Conservation (phyloP, 176 grass and related monocot species). For the Avena atlantica region DNA sequence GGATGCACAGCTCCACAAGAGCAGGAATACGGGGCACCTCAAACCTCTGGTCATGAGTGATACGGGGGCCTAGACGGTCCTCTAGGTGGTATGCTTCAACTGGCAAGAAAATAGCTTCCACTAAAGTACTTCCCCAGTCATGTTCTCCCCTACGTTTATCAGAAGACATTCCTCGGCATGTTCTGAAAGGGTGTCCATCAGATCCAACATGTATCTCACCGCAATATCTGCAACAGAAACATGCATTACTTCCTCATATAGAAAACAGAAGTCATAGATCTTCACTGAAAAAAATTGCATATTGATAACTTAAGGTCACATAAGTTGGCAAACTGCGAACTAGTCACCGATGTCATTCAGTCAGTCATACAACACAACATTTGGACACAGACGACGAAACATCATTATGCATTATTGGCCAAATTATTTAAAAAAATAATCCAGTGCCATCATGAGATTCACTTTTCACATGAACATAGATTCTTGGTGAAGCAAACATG, state of each 20-base stretch:
- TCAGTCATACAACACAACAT: not conserved
- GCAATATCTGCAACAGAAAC: conserved; percentile 68
- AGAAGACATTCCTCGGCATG: conserved; percentile 74
- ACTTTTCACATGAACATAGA: not conserved
- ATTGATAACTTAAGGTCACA: not conserved
- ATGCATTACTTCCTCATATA: conserved; percentile 12
- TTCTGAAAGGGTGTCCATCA: conserved; percentile 79
- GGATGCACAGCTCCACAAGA: conserved; percentile 88
- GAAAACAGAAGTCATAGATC: not conserved
- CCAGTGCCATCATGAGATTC: not conserved
- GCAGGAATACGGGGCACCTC: conserved; percentile 67
- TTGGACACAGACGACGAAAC: not conserved
- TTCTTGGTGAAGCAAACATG: not conserved
- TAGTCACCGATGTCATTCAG: not conserved
- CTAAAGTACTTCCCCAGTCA: conserved; percentile 73
- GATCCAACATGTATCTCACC: conserved; percentile 85
- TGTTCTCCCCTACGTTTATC: conserved; percentile 72
- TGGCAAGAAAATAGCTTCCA: conserved; percentile 80
- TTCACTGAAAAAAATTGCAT: conserved; percentile 1
- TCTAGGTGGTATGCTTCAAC: conserved; percentile 84
- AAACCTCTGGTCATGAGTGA: conserved; percentile 87
- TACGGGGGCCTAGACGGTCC: conserved; percentile 78
- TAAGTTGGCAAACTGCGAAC: not conserved
- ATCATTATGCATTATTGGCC: not conserved
- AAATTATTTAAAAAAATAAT: conserved; percentile 10